These are phyloP conservation scores for Colletotrichum salicis DNA, from an alignment of 2,329 filamentous ascomycete species.

Conservation along the genomic window DNA sequence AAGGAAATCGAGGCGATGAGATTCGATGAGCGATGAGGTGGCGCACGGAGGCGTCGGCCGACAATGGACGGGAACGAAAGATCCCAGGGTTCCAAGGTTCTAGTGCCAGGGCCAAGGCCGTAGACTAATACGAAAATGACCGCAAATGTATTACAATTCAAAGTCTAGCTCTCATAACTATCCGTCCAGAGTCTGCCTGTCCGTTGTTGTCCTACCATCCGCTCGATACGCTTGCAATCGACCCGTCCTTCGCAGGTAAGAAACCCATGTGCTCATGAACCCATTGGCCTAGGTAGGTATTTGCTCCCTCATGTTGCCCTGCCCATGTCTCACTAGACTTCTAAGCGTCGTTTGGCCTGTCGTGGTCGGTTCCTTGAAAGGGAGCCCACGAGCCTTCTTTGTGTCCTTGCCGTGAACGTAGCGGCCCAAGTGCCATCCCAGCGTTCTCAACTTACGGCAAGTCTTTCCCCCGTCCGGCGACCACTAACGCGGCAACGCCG, in stretches of 20 bases:
- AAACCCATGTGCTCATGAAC: too few species aligned
- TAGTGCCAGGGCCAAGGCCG: not conserved
- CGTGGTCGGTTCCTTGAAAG: not conserved
- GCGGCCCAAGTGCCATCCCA: not conserved
- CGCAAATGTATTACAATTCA: not conserved
- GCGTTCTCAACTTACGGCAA: not conserved
- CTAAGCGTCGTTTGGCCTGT: not conserved
- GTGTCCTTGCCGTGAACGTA: not conserved
- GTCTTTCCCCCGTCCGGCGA: not conserved
- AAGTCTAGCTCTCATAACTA: not conserved
- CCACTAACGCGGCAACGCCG: not conserved
- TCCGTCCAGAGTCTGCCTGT: not conserved
- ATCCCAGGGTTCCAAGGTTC: not conserved
- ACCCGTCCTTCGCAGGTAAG: not conserved
- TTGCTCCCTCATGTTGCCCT: not conserved
- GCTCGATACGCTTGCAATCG: not conserved
- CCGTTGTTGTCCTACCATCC: not conserved
- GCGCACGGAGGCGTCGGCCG: not conserved
- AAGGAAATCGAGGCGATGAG: not conserved
- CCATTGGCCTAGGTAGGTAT: not conserved
- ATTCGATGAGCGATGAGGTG: not conserved
- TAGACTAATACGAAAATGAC: not conserved
- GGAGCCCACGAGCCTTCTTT: not conserved
- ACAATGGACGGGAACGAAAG: slow-evolving; percentile 1
- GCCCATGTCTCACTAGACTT: not conserved